These are phyloP conservation scores for Aspergillus sojae DNA, from an alignment of 2,329 filamentous ascomycete species.

Conservation along the genomic window DNA sequence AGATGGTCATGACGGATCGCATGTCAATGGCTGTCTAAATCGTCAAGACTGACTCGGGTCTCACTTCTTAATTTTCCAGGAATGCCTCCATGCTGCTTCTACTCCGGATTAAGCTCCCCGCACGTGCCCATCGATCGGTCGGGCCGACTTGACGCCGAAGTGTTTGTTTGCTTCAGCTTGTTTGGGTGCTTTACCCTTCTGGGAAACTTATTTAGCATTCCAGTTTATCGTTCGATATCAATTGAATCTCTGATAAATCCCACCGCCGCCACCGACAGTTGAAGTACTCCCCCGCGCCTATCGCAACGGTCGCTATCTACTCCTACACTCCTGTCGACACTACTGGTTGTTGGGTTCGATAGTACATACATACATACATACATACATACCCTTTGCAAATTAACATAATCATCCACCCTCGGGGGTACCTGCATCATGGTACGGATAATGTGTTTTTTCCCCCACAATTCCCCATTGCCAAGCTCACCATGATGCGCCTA, in stretches of 20 bases:
- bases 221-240: constrained; percentile 9
- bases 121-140: constrained; percentile 20
- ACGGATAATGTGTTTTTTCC: constrained; percentile 4
- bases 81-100: neutral
- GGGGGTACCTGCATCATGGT: constrained; percentile 24
- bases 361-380: neutral
- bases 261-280: too few relatives aligned
- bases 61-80: neutral
- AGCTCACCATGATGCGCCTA: constrained; percentile 15
- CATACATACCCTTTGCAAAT: neutral
- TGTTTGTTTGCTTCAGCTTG: constrained; percentile 25
- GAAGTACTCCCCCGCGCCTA: neutral
- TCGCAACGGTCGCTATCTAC: neutral
- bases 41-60: neutral
- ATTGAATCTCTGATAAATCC: neutral
- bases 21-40: neutral
- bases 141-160: constrained; percentile 24
- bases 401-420: neutral
- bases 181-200: constrained; percentile 16
- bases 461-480: neutral
- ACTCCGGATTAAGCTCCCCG: constrained; percentile 10
- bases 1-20: neutral
- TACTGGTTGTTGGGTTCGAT: neutral
- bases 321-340: neutral
- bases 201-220: constrained; percentile 15